Evolutionary conservation across 768 basidiomycete genomes (phyloP).

Genomic region (Melanogaster broomeanus): DNA sequence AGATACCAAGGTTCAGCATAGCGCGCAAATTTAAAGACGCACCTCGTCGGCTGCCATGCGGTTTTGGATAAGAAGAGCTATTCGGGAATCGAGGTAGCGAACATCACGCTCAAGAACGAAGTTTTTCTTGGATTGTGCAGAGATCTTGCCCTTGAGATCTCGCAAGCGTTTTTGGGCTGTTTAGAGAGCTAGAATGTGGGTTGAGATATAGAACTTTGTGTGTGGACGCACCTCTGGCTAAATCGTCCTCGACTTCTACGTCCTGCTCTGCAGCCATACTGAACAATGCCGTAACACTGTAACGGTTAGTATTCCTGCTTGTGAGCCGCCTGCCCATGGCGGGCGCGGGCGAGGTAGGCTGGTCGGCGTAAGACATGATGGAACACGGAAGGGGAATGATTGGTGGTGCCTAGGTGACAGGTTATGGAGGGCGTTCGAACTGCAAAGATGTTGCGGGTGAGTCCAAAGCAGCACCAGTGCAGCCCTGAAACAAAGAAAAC

Average conservation of each 20-base stretch:
- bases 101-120: slow-evolving; percentile 99
- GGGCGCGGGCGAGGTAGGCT: slow-evolving; percentile 61
- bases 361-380: slow-evolving; percentile 62
- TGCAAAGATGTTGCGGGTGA: slow-evolving; percentile 1
- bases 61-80: slow-evolving; percentile 97
- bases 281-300: slow-evolving; percentile 93
- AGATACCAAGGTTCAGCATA: neutral
- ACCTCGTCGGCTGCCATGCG: slow-evolving; percentile 97
- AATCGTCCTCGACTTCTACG: slow-evolving; percentile 95
- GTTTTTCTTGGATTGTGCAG: slow-evolving; percentile 99
- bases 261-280: slow-evolving; percentile 99
- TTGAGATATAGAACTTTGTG: neutral
- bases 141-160: slow-evolving; percentile 95
- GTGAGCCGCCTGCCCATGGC: slow-evolving; percentile 76
- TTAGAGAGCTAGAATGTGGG: neutral
- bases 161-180: slow-evolving; percentile 95
- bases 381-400: neutral
- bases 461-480: slow-evolving; percentile 45
- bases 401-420: slow-evolving; percentile 3
- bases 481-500: slow-evolving; percentile 20
- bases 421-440: slow-evolving; percentile 3
- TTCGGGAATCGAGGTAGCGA: slow-evolving; percentile 95
- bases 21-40: slow-evolving; percentile 26
- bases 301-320: slow-evolving; percentile 94
- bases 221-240: slow-evolving; percentile 76